Percentiles rank a stretch among this genome's conserved stretches.
These are phyloP conservation scores for Penicillium parvum DNA, from an alignment of 495 filamentous ascomycete genomes.

Conservation along the genomic window DNA sequence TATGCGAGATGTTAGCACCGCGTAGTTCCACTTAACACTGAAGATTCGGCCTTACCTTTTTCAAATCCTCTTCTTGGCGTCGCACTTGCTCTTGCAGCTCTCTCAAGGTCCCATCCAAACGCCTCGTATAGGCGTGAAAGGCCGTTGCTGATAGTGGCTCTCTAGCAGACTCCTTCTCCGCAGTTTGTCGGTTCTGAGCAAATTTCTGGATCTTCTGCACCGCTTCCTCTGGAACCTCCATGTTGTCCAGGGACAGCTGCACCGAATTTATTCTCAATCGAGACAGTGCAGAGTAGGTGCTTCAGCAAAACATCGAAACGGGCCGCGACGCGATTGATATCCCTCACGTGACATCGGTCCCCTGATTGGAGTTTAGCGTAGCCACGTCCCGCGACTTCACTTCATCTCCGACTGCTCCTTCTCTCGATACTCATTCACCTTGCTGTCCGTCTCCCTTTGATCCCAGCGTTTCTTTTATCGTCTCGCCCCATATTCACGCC, in stretches of 20 bases:
- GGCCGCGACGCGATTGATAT: constrained; percentile 7
- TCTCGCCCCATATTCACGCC: neutral
- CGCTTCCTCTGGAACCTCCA: constrained; percentile 31
- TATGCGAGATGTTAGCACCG: constrained; percentile 18
- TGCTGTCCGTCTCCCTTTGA: constrained; percentile 8
- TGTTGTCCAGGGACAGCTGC: constrained; percentile 12
- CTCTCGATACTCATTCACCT: constrained; percentile 4
- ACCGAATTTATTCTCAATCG: too few relatives aligned
- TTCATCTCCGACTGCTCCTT: constrained; percentile 10
- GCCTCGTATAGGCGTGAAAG: constrained; percentile 39
- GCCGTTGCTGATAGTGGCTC: constrained; percentile 31
- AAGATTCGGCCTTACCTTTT: constrained; percentile 34
- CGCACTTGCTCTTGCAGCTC: constrained; percentile 61
- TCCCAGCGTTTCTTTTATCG: constrained; percentile 1
- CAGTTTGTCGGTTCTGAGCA: constrained; percentile 32
- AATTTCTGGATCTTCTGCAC: constrained; percentile 39
- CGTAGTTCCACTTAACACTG: neutral
- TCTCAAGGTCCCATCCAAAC: constrained; percentile 60
- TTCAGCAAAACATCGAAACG: too few relatives aligned
- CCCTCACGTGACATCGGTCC: constrained; percentile 16
- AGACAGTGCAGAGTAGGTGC: too few relatives aligned
- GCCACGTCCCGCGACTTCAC: constrained; percentile 15
- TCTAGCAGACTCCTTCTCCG: constrained; percentile 31
- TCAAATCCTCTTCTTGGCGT: constrained; percentile 60
- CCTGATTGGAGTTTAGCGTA: constrained; percentile 8